Evolutionary conservation across 73 alveolate genomes (phyloP).

Genomic region (Tetrahymena thermophila): DNA sequence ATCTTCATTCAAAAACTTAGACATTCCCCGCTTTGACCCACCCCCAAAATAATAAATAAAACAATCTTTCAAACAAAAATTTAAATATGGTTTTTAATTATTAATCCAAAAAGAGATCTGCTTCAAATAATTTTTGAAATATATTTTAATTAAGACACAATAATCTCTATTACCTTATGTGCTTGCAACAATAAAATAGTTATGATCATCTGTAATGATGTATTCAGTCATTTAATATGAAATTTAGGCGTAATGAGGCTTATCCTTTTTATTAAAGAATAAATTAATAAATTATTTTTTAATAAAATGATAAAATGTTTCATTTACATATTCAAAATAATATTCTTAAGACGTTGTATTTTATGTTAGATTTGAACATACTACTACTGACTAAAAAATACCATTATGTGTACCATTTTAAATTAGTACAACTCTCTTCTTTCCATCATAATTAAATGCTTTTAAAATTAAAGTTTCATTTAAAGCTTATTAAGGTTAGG

Average conservation of each 20-base stretch:
- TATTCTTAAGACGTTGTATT: background rate
- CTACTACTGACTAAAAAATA: background rate
- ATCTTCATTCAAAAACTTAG: too few species aligned
- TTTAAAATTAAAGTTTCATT: too few species aligned
- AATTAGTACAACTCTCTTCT: background rate
- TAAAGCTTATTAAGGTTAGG: too few species aligned
- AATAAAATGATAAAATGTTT: too few species aligned
- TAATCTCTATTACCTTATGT: background rate
- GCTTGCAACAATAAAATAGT: background rate
- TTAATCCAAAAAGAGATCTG: too few species aligned
- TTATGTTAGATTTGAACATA: background rate
- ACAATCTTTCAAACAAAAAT: too few species aligned
- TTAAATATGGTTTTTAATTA: too few species aligned
- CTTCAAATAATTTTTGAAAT: too few species aligned
- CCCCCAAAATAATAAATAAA: too few species aligned
- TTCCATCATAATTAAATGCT: background rate
- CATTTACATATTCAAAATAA: background rate
- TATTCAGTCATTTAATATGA: background rate
- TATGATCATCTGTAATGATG: background rate
- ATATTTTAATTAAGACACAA: too few species aligned
- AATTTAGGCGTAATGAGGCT: background rate
- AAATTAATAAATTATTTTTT: too few species aligned
- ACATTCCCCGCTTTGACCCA: too few species aligned
- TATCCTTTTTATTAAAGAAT: background rate
- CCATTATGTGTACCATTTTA: background rate